phyloP scores from a whole-genome alignment of 441 rosid genomes.

The Erodium texanum region DNA sequence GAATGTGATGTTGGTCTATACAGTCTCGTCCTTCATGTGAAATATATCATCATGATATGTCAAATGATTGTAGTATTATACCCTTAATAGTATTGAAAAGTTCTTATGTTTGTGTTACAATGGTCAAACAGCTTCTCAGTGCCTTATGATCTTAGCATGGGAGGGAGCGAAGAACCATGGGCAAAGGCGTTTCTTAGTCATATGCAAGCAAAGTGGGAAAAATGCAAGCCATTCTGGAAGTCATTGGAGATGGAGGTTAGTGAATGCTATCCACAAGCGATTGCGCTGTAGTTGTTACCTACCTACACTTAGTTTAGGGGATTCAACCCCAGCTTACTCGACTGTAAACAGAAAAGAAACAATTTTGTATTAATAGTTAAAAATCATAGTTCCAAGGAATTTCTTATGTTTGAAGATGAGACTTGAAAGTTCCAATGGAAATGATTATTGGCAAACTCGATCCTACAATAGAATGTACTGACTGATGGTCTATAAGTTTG shows the following conservation, averaged over 20 bases:
- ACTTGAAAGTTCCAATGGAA: no score
- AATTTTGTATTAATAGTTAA: neutral
- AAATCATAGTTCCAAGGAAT: neutral
- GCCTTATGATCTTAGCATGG: conserved; percentile 84
- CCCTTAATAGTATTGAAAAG: neutral
- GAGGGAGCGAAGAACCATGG: conserved; percentile 69
- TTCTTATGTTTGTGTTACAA: neutral
- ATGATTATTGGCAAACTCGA: no score
- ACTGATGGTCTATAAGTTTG: neutral
- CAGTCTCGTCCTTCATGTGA: neutral
- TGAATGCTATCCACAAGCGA: conserved; percentile 82
- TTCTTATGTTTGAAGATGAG: neutral
- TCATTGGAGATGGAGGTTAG: conserved; percentile 59
- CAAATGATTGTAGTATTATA: neutral
- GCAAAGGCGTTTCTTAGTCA: conserved; percentile 47
- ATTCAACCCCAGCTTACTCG: neutral
- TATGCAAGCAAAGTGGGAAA: conserved; percentile 50
- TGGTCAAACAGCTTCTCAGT: conserved; percentile 58
- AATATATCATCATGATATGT: neutral
- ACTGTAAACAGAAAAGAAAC: conserved; percentile 1
- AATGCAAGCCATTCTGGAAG: conserved; percentile 58
- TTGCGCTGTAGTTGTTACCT: conserved; percentile 38
- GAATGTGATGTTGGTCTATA: neutral
- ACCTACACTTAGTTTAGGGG: neutral
- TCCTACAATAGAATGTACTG: neutral